Base-by-base conservation (phyloP, 345 rosid genomes). In the Citrus unshiu region DNA sequence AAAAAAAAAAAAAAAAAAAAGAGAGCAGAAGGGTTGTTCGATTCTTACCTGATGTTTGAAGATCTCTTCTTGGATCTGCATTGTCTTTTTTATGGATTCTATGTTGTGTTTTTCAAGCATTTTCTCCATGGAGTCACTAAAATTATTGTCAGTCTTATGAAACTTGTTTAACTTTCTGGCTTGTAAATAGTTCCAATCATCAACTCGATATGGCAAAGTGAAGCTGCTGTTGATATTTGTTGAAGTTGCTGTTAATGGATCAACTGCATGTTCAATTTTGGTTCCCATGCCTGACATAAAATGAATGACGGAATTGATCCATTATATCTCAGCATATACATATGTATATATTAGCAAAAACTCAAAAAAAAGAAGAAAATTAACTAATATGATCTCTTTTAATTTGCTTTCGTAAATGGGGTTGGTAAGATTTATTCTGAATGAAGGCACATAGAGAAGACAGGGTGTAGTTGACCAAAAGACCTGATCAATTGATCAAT, bases 51-150 rank as follows among this genome's bases (percentile, higher is more conserved):
- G 98, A 65, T 90, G 90, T 81, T 85, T 89, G 84, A 95, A 95
- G 79, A 84, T 74, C 51, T 84, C 87, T 80, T 95, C 97, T 27
- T 95, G 98, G 78, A 87, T 80, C 90, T 89, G 94, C 95, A 95
- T 93, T 81, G 95, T 95, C 75, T 83, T 81, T 82, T 83, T 89
- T 78, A 94, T 89, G 78, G 91, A 84, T 63, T 94, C 93, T 39
- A 75, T 73, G 82, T 78, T 83, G 79, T 86, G 86, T 63, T 83
- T 84, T 24, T 86, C 86, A 22, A 88, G 86, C 76, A 80, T 75
- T 81, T 76, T 86, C 78, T 85, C 90, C 89, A 87, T 89, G 81
- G 82, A 80, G 69, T 65, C 70, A 16, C 19, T 16, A 70, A 60
- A 72, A 67, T 30, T 43, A 10, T 78, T 79, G 75, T 75, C 65